phyloP scores from a whole-genome alignment of 768 basidiomycete genomes.

The Calocybe cyanea region DNA sequence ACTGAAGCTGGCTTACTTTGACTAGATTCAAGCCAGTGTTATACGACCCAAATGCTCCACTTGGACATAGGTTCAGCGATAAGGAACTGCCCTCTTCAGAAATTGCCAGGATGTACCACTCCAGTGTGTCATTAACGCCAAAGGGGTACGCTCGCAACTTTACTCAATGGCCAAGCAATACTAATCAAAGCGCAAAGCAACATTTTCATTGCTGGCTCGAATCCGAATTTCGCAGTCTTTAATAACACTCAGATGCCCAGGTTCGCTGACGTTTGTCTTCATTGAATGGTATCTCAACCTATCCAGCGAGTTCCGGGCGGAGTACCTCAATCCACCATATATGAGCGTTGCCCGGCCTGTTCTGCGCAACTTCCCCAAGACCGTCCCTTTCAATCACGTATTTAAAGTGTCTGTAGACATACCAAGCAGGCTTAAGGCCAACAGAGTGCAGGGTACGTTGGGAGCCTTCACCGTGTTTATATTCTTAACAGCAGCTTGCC shows the following conservation, averaged over 20 bases:
- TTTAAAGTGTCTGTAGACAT: slow-evolving; percentile 30
- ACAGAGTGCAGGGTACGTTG: slow-evolving; percentile 22
- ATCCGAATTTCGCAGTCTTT: slow-evolving; percentile 30
- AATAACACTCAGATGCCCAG: not conserved
- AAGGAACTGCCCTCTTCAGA: slow-evolving; percentile 35
- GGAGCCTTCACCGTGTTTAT: not conserved
- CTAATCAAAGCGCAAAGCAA: not conserved
- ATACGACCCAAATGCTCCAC: slow-evolving; percentile 40
- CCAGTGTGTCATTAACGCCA: slow-evolving; percentile 50
- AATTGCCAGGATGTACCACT: slow-evolving; percentile 61
- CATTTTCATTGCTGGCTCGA: slow-evolving; percentile 37
- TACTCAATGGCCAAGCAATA: slow-evolving; percentile 15
- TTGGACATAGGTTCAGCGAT: slow-evolving; percentile 44
- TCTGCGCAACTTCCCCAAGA: slow-evolving; percentile 30
- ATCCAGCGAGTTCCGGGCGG: slow-evolving; percentile 35
- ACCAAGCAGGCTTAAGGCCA: slow-evolving; percentile 22
- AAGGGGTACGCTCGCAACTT: slow-evolving; percentile 38
- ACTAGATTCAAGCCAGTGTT: slow-evolving; percentile 35
- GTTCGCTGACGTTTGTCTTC: slow-evolving; percentile 11
- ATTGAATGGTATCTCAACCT: slow-evolving; percentile 8
- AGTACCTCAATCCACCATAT: slow-evolving; percentile 38
- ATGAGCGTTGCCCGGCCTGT: slow-evolving; percentile 31
- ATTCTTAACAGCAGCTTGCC: not conserved
- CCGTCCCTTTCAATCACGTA: slow-evolving; percentile 29
- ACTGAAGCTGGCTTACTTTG: slow-evolving; percentile 22